Conservation (phyloP, 495 filamentous ascomycete genomes). For the Evansstolkia leycettana region DNA sequence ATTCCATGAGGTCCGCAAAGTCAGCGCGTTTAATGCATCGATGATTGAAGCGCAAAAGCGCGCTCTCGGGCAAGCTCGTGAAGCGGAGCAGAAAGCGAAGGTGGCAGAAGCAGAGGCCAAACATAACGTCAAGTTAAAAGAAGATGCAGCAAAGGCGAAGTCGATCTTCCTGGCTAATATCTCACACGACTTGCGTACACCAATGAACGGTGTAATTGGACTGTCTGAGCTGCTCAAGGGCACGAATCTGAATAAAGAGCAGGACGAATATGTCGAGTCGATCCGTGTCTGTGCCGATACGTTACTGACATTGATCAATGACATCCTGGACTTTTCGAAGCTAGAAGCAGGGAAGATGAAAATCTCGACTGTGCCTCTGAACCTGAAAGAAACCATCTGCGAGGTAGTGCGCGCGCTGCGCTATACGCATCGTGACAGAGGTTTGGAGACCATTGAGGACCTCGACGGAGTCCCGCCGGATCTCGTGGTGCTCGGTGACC, state of each 20-base stretch:
- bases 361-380: slow-evolving; percentile 75
- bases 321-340: slow-evolving; percentile 87
- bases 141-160: slow-evolving; percentile 85
- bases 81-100: slow-evolving; percentile 74
- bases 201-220: slow-evolving; percentile 81
- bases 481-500: slow-evolving; percentile 78
- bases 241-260: slow-evolving; percentile 64
- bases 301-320: slow-evolving; percentile 86
- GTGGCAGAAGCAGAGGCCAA: slow-evolving; percentile 72
- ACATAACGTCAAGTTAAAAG: slow-evolving; percentile 75
- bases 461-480: slow-evolving; percentile 50
- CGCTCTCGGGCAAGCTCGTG: slow-evolving; percentile 64
- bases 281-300: slow-evolving; percentile 85
- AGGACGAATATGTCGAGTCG: slow-evolving; percentile 83
- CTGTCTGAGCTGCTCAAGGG: slow-evolving; percentile 79
- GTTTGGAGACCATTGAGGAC: slow-evolving; percentile 61
- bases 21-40: slow-evolving; percentile 66
- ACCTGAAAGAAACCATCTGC: slow-evolving; percentile 71
- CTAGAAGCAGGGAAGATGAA: slow-evolving; percentile 95
- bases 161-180: slow-evolving; percentile 90
- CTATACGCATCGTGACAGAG: slow-evolving; percentile 72
- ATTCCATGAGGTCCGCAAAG: slow-evolving; percentile 69
- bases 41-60: slow-evolving; percentile 84
- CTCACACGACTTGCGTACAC: slow-evolving; percentile 75
- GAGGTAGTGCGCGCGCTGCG: slow-evolving; percentile 79